Evolutionary conservation across 441 rosid genomes (phyloP).

Genomic region (Theobroma grandiflorum): DNA sequence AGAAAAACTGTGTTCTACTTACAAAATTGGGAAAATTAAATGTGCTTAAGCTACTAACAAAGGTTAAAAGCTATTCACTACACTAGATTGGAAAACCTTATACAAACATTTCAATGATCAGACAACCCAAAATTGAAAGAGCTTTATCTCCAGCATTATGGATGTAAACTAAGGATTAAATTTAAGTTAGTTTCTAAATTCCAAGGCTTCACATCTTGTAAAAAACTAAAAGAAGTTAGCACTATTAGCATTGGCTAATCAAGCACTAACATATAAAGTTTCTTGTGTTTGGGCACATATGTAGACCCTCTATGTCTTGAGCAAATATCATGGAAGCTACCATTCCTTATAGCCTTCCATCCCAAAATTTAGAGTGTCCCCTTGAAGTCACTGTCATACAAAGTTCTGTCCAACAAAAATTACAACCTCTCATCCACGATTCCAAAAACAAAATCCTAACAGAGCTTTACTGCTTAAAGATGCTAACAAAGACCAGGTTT

Average conservation of each 20-base stretch:
- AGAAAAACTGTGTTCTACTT: neutral
- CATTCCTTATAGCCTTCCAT: neutral
- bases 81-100: neutral
- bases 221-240: neutral
- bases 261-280: neutral
- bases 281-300: neutral
- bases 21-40: constrained; percentile 11
- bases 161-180: neutral
- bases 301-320: neutral
- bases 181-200: neutral
- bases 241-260: neutral
- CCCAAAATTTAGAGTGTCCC: neutral
- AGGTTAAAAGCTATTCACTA: neutral
- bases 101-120: neutral
- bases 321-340: neutral
- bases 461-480: neutral
- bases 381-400: neutral
- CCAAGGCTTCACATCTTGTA: neutral
- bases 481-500: neutral
- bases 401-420: neutral
- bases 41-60: neutral
- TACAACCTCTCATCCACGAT: constrained; percentile 14
- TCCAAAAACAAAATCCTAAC: neutral
- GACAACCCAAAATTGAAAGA: neutral
- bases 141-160: neutral